Evolutionary conservation across 2,329 filamentous ascomycete genomes (phyloP).

Genomic region (Colletotrichum brevisporum): DNA sequence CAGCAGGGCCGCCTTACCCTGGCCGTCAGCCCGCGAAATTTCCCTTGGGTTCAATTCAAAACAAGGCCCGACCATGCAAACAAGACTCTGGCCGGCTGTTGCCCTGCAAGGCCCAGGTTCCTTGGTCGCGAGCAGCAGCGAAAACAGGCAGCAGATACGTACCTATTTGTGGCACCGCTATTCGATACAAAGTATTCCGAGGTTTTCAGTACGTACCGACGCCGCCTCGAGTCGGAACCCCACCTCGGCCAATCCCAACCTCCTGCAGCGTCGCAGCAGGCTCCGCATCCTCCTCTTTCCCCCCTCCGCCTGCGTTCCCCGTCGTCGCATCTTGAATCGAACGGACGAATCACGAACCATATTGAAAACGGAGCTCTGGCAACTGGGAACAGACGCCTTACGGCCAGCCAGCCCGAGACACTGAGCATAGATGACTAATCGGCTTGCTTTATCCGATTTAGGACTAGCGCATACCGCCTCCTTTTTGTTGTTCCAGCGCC

Average conservation of each 20-base stretch:
- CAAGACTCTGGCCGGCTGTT: slow-evolving; percentile 8
- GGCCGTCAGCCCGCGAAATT: slow-evolving; percentile 22
- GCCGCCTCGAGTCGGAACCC: slow-evolving; percentile 5
- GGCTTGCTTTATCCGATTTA: slow-evolving; percentile 3
- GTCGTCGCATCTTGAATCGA: slow-evolving; percentile 32
- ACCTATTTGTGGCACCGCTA: not conserved
- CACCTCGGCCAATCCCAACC: slow-evolving; percentile 37
- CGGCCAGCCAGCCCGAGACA: slow-evolving; percentile 3
- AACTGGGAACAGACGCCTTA: slow-evolving; percentile 34
- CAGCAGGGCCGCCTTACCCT: slow-evolving; percentile 26
- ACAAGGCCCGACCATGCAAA: slow-evolving; percentile 18
- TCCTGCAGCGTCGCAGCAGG: slow-evolving; percentile 33
- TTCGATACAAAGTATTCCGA: not conserved
- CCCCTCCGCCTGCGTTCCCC: slow-evolving; percentile 8
- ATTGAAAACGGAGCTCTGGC: slow-evolving; percentile 30
- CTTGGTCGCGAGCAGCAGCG: not conserved
- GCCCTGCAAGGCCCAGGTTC: slow-evolving; percentile 15
- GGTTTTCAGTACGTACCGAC: slow-evolving; percentile 23
- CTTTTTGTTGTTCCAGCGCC: slow-evolving; percentile 25
- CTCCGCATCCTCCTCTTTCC: slow-evolving; percentile 26
- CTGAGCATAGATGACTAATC: slow-evolving; percentile 17
- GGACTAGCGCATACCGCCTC: slow-evolving; percentile 23
- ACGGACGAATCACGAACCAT: slow-evolving; percentile 30
- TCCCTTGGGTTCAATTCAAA: slow-evolving; percentile 24
- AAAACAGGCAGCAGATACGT: not conserved